Evolutionary conservation across 441 rosid genomes (phyloP), one percentile per base, ranked within the genome.

Genomic region (Erodium moschatum): DNA sequence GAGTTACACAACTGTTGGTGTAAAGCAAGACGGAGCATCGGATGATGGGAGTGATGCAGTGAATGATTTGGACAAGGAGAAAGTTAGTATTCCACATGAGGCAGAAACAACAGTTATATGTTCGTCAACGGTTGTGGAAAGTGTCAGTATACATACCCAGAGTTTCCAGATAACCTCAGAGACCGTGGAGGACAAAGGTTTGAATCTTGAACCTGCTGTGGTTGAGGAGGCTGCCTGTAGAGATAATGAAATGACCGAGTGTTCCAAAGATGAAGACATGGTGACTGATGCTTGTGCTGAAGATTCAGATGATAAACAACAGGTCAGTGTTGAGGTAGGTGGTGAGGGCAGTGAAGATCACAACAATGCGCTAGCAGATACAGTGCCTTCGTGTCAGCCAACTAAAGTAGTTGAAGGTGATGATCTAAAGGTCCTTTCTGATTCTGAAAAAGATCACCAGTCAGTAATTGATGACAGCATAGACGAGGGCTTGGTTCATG

Each of bases 11-110:
- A 29, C 31, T 29, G 31, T 3, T 29, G 31, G 31, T 29, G 31
- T 29, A 29, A 29, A 50, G 60, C 64, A 48, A 50, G 71, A 46
- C 67, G 63, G 68, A 27, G 48, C n/a, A n/a, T 15, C 16, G 33
- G 73, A 70, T 48, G 54, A n/a, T 16, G 54, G 2, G 54, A 48
- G 16, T 48, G 54, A 12, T 48, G 54, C 54, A 13, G 5, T 4
- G 15, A 48, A 48, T 48, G 15, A n/a, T 48, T 48, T 48, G 54
- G 54, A 12, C 2, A 13, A 48, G 5, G 2, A 11, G 15, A 48
- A n/a, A 48, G 54, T 48, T 4, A 13, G n/a, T 48, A 48, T 11
- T 48, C 16, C 54, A 48, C 6, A 48, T 13, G 16, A 48, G 13
- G 5, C 6, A n/a, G 54, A 48, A 48, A 48, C 54, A 48, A 48